Evolutionary conservation across 371 early-diverging fungal genomes (phyloP).

Genomic region (Encephalitozoon romaleae): DNA sequence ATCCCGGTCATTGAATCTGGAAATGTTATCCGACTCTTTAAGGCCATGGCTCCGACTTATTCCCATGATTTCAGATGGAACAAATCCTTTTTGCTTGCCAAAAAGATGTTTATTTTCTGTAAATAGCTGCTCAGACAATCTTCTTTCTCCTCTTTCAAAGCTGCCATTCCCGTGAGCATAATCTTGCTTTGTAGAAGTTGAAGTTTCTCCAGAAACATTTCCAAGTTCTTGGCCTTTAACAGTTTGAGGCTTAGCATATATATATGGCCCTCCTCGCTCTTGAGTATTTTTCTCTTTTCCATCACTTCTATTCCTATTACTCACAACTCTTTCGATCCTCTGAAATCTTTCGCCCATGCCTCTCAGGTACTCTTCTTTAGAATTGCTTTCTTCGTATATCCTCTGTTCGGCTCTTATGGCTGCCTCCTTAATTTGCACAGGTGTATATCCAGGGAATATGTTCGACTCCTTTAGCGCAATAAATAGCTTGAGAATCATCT

Average conservation of each 20-base stretch:
- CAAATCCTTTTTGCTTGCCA: neutral
- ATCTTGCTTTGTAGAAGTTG: neutral
- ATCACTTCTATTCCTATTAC: neutral
- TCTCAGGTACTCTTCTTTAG: conserved; percentile 53
- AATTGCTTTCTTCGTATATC: conserved; percentile 37
- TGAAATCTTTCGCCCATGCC: conserved; percentile 50
- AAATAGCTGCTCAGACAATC: neutral
- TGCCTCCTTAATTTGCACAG: conserved; percentile 52
- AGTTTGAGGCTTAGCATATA: neutral
- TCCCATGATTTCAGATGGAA: neutral
- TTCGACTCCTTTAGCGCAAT: conserved; percentile 55
- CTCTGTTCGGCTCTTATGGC: conserved; percentile 57
- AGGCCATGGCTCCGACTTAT: neutral
- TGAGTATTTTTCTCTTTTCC: neutral
- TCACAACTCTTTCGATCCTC: conserved; percentile 42
- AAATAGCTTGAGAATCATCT: conserved; percentile 54
- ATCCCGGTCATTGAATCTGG: neutral
- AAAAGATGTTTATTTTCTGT: neutral
- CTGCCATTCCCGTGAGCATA: neutral
- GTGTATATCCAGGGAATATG: conserved; percentile 46
- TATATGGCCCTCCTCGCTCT: neutral
- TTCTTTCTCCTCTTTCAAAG: neutral
- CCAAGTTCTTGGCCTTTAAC: neutral
- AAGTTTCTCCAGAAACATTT: neutral
- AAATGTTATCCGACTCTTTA: neutral